A percentile compares a stretch with the other conserved stretches of the same genome.
Conservation (phyloP, 805 yeast genomes). For the Phaffomyces antillensis region DNA sequence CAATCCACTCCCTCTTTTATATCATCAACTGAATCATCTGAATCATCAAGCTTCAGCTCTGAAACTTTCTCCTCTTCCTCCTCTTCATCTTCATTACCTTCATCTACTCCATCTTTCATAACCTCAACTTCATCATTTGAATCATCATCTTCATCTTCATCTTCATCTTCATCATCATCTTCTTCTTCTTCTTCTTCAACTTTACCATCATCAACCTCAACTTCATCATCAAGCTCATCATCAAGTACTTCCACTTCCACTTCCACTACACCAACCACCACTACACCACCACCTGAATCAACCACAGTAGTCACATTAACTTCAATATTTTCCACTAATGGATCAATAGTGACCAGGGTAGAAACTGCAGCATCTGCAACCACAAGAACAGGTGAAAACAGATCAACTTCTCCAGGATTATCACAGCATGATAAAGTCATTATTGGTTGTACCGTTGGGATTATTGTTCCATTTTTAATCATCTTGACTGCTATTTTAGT, state of each 20-base stretch:
- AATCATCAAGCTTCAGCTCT: no score
- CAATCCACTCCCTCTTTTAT: not conserved
- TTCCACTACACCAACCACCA: slow-evolving; percentile 7
- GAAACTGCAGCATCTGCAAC: slow-evolving; percentile 21
- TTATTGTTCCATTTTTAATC: slow-evolving; percentile 52
- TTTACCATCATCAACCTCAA: slow-evolving; percentile 1
- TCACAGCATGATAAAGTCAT: slow-evolving; percentile 46
- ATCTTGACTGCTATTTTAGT: slow-evolving; percentile 3
- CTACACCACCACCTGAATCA: slow-evolving; percentile 9
- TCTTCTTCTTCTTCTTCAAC: slow-evolving; percentile 1
- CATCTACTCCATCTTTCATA: no score
- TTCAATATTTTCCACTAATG: slow-evolving; percentile 26
- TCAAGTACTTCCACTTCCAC: not conserved
- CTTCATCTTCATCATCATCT: not conserved
- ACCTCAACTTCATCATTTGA: no score
- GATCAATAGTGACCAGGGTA: slow-evolving; percentile 24
- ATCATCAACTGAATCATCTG: not conserved
- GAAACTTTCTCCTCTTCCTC: not conserved
- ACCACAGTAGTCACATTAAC: slow-evolving; percentile 24
- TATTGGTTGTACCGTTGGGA: slow-evolving; percentile 65
- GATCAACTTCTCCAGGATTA: slow-evolving; percentile 28
- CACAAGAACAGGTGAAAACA: not conserved
- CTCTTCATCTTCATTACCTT: not conserved
- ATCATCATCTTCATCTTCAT: not conserved
- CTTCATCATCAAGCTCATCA: slow-evolving; percentile 5